Evolutionary conservation across 1,284 basidiomycete species (phyloP).

Genomic region (Ceratobasidium sp.): DNA sequence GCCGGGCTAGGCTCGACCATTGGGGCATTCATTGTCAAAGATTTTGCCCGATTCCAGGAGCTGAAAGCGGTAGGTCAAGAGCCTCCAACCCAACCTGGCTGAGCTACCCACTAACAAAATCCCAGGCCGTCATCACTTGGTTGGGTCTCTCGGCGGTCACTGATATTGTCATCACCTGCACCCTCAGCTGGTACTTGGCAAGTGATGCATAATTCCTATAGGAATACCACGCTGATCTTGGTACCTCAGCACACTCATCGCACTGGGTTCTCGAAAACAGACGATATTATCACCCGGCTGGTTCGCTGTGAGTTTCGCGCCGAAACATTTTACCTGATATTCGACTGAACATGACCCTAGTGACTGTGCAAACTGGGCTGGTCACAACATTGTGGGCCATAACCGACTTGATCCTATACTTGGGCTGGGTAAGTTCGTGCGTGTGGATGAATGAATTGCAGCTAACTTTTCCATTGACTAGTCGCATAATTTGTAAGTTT

Average conservation of each 20-base stretch:
- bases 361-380: constrained; percentile 54
- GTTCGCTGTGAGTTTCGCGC: constrained; percentile 53
- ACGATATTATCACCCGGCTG: constrained; percentile 53
- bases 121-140: constrained; percentile 47
- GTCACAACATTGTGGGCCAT: constrained; percentile 51
- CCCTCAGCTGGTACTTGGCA: constrained; percentile 52
- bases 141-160: constrained; percentile 47
- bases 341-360: constrained; percentile 45
- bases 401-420: constrained; percentile 51
- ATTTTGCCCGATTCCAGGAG: constrained; percentile 50
- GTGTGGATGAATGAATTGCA: neutral
- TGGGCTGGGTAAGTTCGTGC: constrained; percentile 49
- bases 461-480: neutral
- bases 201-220: constrained; percentile 39
- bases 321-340: neutral
- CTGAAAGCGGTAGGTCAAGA: constrained; percentile 49
- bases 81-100: neutral
- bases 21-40: constrained; percentile 50
- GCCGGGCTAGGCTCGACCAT: constrained; percentile 51
- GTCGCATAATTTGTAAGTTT: constrained; percentile 30
- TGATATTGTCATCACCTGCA: constrained; percentile 52
- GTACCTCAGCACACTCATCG: constrained; percentile 53
- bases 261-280: constrained; percentile 51
- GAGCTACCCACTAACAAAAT: neutral
- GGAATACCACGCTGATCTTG: neutral